Conservation (phyloP, 2,329 filamentous ascomycete species). For the Ceratocystis papillata region DNA sequence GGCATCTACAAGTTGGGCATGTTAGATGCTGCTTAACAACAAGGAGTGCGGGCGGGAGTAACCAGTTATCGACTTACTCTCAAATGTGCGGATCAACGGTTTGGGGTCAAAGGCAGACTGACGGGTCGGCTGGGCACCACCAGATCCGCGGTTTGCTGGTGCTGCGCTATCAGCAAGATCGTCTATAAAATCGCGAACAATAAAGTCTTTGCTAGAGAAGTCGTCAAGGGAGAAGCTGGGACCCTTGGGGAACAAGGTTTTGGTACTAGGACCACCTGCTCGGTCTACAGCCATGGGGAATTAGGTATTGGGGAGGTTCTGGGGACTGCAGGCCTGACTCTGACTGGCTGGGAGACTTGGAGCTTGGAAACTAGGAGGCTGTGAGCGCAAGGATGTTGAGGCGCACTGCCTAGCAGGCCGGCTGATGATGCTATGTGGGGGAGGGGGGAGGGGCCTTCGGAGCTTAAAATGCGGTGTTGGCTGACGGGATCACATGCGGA, state of each 20-base stretch:
- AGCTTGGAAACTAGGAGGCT: background rate
- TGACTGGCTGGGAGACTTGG: background rate
- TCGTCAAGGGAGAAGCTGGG: slow-evolving; percentile 81
- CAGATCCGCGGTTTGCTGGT: slow-evolving; percentile 69
- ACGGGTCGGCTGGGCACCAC: slow-evolving; percentile 32
- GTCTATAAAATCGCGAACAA: slow-evolving; percentile 96
- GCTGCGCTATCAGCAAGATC: slow-evolving; percentile 76
- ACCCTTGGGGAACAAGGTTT: slow-evolving; percentile 63
- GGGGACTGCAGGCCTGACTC: background rate
- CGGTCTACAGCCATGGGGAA: slow-evolving; percentile 20
- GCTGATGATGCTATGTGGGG: background rate
- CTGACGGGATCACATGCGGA: background rate
- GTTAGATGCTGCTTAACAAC: slow-evolving; percentile 27
- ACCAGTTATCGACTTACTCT: slow-evolving; percentile 42
- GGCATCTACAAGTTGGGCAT: slow-evolving; percentile 38
- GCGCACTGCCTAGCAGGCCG: background rate
- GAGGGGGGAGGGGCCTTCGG: background rate
- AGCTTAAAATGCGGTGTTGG: background rate
- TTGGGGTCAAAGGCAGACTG: slow-evolving; percentile 78
- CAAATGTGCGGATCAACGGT: slow-evolving; percentile 89
- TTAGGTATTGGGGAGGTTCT: background rate
- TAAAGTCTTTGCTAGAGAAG: slow-evolving; percentile 84
- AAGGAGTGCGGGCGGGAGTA: background rate
- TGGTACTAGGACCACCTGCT: slow-evolving; percentile 40
- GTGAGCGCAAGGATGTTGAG: background rate